Evolutionary conservation across 176 grass and related monocot species (phyloP), one percentile per base, ranked within the genome.

Genomic region (Bothriochloa decipiens): DNA sequence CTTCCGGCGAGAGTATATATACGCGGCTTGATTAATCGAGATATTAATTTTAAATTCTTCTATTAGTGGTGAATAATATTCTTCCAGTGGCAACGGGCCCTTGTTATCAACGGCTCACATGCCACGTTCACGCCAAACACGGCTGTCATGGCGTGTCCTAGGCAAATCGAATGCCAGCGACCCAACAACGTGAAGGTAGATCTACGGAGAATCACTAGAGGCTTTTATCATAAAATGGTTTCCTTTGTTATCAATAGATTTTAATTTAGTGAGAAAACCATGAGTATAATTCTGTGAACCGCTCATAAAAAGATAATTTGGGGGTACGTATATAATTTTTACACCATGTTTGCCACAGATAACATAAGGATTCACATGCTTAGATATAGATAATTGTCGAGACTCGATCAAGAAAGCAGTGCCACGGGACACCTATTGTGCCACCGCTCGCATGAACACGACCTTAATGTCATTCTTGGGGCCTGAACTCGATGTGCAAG

Each of bases 1-100:
- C 72, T 87, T 85, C 16, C 72, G 72, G 65, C 45, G 20, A 20
- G 57, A 20, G 57, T 62, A 74, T 75, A 75, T 87, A 82, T 66
- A 45, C 10, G 18, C 72, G 7, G 6, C 26, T 67, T 29, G 55
- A 73, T 72, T 72, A 72, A 82, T 55, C 65, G 13, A 18, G n/a
- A 23, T 26, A 33, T 72, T 72, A 32, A 36, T 76, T 18, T 55
- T 22, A 50, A 45, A 55, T 72, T 33, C 0, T 68, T 80, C 47
- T 68, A 68, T 27, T 17, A 28, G 25, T 28, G 7, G 62, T 47
- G 36, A 53, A 53, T 72, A 68, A 43, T 77, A 14, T 23, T 29
- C 27, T 36, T 18, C 63, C 41, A 65, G 10, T 17, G 66, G 57
- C 88, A 82, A 67, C 65, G 65, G 76, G 29, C 32, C 28, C 50